Base-by-base conservation (phyloP, 441 rosid species). In the Euphorbia celastroides region DNA sequence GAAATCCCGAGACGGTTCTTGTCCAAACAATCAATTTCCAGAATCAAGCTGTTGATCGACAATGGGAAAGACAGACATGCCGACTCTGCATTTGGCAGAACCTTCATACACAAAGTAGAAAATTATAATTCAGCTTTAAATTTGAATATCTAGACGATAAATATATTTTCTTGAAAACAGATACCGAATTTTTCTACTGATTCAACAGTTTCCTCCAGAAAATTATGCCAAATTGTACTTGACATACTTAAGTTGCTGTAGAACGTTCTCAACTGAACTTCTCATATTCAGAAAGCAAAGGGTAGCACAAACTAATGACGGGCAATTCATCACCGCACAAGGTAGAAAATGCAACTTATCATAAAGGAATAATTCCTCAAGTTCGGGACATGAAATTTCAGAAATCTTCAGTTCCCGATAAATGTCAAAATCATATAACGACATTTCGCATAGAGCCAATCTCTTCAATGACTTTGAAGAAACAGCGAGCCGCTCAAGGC, bases 101-200 rank as follows among this genome's bases (percentile, higher is more conserved):
- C 11, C 27, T 60, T 7, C 73, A 68, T 8, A 51, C 67, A 3
- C 11, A 23, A 5, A 66, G 70, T 26, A 66, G 25, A 19, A 27
- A 5, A 16, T 0, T 17, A 69, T 72, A 70, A 38, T 62, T 25
- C n/a, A 41, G 44, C 26, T 72, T 7, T 66, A 66, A 1, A 63
- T 38, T 20, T 16, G n/a, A 65, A 11, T 30, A 72, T 70, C 58
- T 16, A 66, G 16, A 70, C 38, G 17, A 68, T 54, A 1, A 70
- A 61, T 23, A 23, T 19, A 0, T 27, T 3, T 55, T 17, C 44
- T 41, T 3, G 65, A 57, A 22, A 57, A 52, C 23, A 75, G 51
- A 46, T 57, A 58, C 3, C 46, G 57, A 11, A 75, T 65, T 50
- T 70, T 67, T 19, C 48, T n/a, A 61, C 6, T 66, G 66, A 11